Evolutionary conservation across 306 rosid species (phyloP).

Genomic region (barrel medic (Medicago truncatula)): DNA sequence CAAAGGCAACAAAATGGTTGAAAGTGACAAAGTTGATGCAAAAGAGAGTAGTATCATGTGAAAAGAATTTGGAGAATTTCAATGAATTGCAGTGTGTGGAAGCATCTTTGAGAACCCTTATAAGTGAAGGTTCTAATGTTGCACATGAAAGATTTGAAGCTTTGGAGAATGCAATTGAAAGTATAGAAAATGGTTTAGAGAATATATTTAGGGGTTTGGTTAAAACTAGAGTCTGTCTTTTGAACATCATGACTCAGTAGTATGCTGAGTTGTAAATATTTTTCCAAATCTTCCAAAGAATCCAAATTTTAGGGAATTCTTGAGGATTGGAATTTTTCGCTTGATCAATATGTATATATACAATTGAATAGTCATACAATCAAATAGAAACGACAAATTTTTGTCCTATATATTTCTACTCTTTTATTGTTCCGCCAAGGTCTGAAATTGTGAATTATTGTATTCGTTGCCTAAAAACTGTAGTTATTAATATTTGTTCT

Average conservation of each 20-base stretch:
- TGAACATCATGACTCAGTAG: slow-evolving; percentile 58
- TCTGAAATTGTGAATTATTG: background rate
- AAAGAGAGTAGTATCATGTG: slow-evolving; percentile 50
- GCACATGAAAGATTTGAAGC: slow-evolving; percentile 49
- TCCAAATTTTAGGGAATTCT: no score
- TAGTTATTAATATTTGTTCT: no score
- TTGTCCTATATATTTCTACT: background rate
- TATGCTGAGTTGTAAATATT: no score
- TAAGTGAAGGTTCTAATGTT: slow-evolving; percentile 32
- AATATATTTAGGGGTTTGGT: slow-evolving; percentile 62
- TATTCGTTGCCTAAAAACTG: background rate
- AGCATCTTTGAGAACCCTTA: slow-evolving; percentile 41
- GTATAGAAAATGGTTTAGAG: slow-evolving; percentile 62
- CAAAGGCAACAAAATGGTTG: slow-evolving; percentile 52
- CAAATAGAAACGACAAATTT: background rate
- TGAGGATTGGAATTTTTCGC: no score
- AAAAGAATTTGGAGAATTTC: slow-evolving; percentile 23
- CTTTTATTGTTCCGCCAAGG: background rate
- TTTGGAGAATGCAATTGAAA: slow-evolving; percentile 60
- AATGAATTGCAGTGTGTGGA: slow-evolving; percentile 62
- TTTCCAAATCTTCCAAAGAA: no score
- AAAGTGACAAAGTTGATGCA: slow-evolving; percentile 55
- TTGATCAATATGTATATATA: background rate
- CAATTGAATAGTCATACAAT: background rate
- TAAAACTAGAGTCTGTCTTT: slow-evolving; percentile 62